Evolutionary conservation across 169 alveolate genomes (phyloP).

Genomic region (Fabrea salina): DNA sequence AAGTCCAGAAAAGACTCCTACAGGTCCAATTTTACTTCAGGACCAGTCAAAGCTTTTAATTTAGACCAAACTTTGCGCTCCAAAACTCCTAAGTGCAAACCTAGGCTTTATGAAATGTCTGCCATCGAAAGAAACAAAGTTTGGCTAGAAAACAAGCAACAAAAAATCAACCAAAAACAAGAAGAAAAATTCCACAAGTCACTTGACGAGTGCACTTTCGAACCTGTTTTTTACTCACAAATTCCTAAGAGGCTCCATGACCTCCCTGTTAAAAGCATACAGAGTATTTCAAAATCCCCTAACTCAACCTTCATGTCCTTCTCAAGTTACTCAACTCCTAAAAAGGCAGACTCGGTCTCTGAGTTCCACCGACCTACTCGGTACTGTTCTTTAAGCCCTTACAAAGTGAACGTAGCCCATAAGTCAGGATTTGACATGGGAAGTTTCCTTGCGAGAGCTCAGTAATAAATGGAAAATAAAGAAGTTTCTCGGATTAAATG

Average conservation of each 20-base stretch:
- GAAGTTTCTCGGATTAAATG: no score
- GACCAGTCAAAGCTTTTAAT: no score
- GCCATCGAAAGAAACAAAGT: not conserved
- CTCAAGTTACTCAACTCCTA: not conserved
- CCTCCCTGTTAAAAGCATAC: not conserved
- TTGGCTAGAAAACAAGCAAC: not conserved
- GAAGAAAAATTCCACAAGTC: not conserved
- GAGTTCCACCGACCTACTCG: no score
- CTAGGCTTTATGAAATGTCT: not conserved
- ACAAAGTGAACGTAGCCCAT: not conserved
- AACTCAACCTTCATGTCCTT: not conserved
- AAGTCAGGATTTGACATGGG: constrained; percentile 4
- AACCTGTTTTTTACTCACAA: not conserved
- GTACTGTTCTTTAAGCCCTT: constrained; percentile 2
- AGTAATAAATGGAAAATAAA: no score
- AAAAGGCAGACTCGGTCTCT: not conserved
- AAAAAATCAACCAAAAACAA: not conserved
- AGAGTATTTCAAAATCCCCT: not conserved
- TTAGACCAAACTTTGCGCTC: no score
- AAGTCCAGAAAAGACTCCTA: no score
- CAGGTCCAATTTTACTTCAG: no score
- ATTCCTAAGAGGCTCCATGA: not conserved
- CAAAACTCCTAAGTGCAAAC: not conserved
- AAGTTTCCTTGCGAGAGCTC: constrained; percentile 12
- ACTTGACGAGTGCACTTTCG: constrained; percentile 8